Evolutionary conservation across 495 filamentous ascomycete species (phyloP).

Genomic region (Durotheca rogersii): DNA sequence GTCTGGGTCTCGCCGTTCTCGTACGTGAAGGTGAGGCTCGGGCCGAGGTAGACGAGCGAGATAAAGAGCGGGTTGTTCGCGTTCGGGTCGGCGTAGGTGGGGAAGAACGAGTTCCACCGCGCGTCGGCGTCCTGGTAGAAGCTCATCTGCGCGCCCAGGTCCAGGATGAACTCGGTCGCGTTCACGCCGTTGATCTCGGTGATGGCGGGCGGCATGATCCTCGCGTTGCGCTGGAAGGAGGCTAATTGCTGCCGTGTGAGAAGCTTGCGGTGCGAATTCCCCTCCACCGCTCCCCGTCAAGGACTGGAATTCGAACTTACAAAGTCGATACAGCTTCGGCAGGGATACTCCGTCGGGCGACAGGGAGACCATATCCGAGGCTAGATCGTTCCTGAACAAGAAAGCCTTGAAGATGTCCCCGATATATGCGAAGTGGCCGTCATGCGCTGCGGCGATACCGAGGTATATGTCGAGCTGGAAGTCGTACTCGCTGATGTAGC

Average conservation of each 20-base stretch:
- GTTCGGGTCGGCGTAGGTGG: constrained; percentile 6
- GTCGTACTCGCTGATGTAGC: constrained; percentile 52
- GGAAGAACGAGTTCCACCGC: constrained; percentile 35
- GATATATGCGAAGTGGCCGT: constrained; percentile 47
- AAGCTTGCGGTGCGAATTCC: background rate
- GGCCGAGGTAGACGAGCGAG: constrained; percentile 17
- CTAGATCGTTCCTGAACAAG: constrained; percentile 29
- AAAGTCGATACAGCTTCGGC: constrained; percentile 36
- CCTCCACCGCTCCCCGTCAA: too few relatives aligned
- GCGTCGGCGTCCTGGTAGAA: constrained; percentile 37
- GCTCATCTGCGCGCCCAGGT: constrained; percentile 24
- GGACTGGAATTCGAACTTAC: constrained; percentile 19
- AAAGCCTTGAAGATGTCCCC: constrained; percentile 36
- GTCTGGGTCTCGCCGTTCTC: constrained; percentile 10
- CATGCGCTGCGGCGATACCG: constrained; percentile 47
- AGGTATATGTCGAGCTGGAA: constrained; percentile 48
- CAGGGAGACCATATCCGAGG: constrained; percentile 32
- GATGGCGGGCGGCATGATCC: constrained; percentile 7
- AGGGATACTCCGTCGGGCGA: constrained; percentile 32
- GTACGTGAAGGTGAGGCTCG: constrained; percentile 27
- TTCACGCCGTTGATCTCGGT: constrained; percentile 38
- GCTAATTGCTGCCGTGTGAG: constrained; percentile 8
- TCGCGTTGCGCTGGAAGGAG: background rate
- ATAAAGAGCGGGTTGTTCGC: constrained; percentile 13
- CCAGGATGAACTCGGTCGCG: constrained; percentile 26